Base-by-base conservation (phyloP, 1,139 yeast species). In the Pichia sorboxylosa region DNA sequence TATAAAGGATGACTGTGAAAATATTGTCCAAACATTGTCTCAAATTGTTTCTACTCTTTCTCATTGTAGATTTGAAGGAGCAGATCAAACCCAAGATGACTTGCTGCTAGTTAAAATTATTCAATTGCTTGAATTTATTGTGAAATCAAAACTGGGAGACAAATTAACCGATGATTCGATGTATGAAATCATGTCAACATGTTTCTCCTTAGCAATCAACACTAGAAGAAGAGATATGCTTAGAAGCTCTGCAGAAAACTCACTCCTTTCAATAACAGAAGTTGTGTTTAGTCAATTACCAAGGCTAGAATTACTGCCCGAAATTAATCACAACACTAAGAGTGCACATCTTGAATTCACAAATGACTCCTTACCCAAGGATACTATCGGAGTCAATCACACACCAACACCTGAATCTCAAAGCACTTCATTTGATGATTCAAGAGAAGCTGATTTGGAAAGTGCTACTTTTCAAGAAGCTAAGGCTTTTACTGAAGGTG, bases 11-110 rank as follows among this genome's bases (percentile, higher is more conserved):
- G 43, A 55, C 1, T 66, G 74, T 5, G 54, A 57, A 14, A 69
- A 75, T 24, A 66, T 83, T 25, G 65, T 63, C 31, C 61, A 57
- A 32, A 54, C 78, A 18, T 57, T 80, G 42, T 63, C 73, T 11
- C 79, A 76, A 46, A 63, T 78, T 35, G 69, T 79, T 14, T 69
- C 82, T 13, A 80, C 96, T 0, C 66, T 92, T 37, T 83, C 97
- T 0, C 95, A 85, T 50, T 90, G 98, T 55, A 72, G 95, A 24
- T 92, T 90, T 52, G 97, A 90, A 58, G 95, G 95, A 2, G 82
- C 93, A 0, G 96, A 87, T 51, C 94, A 85, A 52, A 72, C 79
- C 27, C 79, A 87, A 26, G 98, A 92, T 56, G 98, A 92, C 50
- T 83, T 94, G 0, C 92, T 92, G 5, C 61, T 92, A 33, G 64